Evolutionary conservation across 2,329 filamentous ascomycete species (phyloP).

Genomic region (Fusarium setosum): DNA sequence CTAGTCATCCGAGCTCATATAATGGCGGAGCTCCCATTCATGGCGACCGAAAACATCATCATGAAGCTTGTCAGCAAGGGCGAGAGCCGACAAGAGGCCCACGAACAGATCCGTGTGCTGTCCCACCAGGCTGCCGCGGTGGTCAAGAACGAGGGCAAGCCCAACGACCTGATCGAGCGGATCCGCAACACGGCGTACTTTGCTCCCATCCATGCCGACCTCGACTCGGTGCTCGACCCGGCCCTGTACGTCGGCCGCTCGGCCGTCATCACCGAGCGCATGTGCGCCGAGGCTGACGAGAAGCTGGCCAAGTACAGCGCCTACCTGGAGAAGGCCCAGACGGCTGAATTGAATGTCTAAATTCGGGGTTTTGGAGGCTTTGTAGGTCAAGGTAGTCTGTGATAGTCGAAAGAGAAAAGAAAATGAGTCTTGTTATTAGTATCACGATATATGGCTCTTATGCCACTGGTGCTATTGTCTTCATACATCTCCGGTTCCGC

Average conservation of each 20-base stretch:
- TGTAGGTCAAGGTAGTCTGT: no score
- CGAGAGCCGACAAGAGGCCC: constrained; percentile 29
- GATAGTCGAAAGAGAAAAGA: no score
- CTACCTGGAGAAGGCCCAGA: constrained; percentile 21
- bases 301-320: constrained; percentile 26
- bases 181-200: constrained; percentile 37
- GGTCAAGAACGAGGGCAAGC: constrained; percentile 31
- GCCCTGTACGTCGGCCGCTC: constrained; percentile 32
- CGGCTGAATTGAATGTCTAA: constrained; percentile 23
- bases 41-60: constrained; percentile 36
- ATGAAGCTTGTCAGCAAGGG: constrained; percentile 32
- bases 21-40: constrained; percentile 26
- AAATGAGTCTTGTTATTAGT: no score
- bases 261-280: constrained; percentile 22
- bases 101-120: constrained; percentile 37
- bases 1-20: constrained; percentile 13
- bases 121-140: constrained; percentile 28
- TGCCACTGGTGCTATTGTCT: no score
- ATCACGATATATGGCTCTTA: no score
- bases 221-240: constrained; percentile 29
- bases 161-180: constrained; percentile 33
- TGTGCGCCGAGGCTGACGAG: constrained; percentile 28
- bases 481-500: no score
- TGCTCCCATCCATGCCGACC: constrained; percentile 29
- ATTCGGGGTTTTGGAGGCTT: no score